Base-by-base conservation (phyloP, 2,329 filamentous ascomycete species). In the Pseudohalonectria lignicola region DNA sequence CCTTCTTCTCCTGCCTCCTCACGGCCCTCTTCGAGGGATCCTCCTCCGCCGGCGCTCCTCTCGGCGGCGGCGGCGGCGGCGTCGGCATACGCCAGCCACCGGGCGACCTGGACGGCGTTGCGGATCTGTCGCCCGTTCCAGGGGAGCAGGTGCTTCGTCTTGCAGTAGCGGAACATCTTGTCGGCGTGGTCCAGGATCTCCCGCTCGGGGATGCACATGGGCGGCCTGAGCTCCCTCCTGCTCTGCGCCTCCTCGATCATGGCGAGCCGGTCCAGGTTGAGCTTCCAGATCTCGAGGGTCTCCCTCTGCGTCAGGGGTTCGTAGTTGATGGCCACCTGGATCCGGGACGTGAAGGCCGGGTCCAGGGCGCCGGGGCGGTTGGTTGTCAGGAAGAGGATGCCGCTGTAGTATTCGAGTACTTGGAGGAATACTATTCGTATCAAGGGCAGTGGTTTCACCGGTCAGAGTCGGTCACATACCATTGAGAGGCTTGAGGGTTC, bases 301-400 rank as follows among this genome's bases (percentile, higher is more conserved):
- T 33, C 8, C 12, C 12, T 7, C 8, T 12, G 23, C 12, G 23
- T 26, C 23, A 33, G 17, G 4, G 15, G 1, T 67, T 73, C 29
- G 41, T 60, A 60, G 33, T 54, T 50, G 4, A 60, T 45, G 4
- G 52, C 46, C 7, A 59, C 40, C 25, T 59, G 51, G 32, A 59
- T 58, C 4, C 56, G 51, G 2, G 55, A 59, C 36, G 55, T 54
- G 46, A 60, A 58, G 10, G 54, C 56, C 34, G 54, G 53, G 38
- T 60, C 58, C 10, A 62, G 55, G 2, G 48, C 50, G 4, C 45
- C 52, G 1, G 60, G 53, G 3, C 57, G 52, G 18, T 20, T 33
- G 31, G 31, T 32, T 11, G 31, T 32, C 6, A 32, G 31, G 31
- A 32, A 19, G 11, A 32, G 31, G 31, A 32, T 32, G 5, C 31